phyloP scores from a whole-genome alignment of 192 early-diverging fungal genomes.

The Ramicandelaber brevisporus region DNA sequence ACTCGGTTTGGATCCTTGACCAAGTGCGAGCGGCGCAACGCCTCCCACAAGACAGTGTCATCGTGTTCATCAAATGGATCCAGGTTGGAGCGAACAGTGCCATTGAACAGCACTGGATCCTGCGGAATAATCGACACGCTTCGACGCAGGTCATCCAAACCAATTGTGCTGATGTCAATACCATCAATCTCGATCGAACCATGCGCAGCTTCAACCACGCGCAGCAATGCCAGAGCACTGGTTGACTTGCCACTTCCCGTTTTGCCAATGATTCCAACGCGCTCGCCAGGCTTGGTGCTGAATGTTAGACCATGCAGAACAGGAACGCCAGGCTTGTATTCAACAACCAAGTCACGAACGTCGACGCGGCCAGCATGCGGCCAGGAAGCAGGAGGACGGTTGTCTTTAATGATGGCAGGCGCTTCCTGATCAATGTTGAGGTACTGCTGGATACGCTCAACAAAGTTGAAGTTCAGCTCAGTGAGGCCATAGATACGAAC shows the following conservation, averaged over 20 bases:
- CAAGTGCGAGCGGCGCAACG: conserved; percentile 50
- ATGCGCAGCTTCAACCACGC: conserved; percentile 20
- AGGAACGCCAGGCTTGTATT: conserved; percentile 51
- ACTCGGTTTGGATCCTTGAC: too few species aligned
- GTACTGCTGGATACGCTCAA: conserved; percentile 77
- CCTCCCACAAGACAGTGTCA: conserved; percentile 55
- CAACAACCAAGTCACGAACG: conserved; percentile 35
- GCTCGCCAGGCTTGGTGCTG: conserved; percentile 23
- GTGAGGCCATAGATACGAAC: conserved; percentile 55
- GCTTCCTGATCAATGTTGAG: conserved; percentile 62
- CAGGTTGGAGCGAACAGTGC: conserved; percentile 39
- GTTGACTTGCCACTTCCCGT: conserved; percentile 38
- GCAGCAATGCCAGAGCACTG: conserved; percentile 24
- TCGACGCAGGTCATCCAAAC: conserved; percentile 20
- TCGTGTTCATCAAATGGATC: conserved; percentile 28
- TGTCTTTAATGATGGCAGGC: conserved; percentile 17
- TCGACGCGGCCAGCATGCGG: conserved; percentile 40
- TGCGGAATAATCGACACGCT: conserved; percentile 31
- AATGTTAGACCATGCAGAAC: conserved; percentile 16
- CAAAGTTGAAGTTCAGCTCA: conserved; percentile 70
- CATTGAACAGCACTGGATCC: conserved; percentile 38
- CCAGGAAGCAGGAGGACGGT: conserved; percentile 29
- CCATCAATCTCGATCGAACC: conserved; percentile 23
- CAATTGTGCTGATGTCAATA: conserved; percentile 24
- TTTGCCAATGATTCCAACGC: conserved; percentile 20